Evolutionary conservation across 108 stramenopile species (phyloP).

Genomic region (Cyclotella choctawhatcheeana): DNA sequence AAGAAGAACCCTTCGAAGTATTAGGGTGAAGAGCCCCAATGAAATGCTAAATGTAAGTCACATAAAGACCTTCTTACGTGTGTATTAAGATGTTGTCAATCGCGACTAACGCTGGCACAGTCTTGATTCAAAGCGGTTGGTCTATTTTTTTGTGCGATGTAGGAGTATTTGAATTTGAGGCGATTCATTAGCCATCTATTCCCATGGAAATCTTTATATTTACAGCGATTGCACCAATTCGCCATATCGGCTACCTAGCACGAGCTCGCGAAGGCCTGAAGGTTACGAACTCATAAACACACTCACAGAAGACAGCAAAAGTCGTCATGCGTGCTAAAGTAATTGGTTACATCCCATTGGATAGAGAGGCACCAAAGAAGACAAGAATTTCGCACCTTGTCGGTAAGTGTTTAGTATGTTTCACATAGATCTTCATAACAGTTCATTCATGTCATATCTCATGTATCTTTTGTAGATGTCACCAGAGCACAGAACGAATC

Average conservation of each 20-base stretch:
- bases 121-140: no score
- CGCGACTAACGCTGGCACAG: conserved; percentile 8
- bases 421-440: background rate
- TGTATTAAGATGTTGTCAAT: background rate
- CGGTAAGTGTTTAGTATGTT: conserved; percentile 12
- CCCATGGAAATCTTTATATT: background rate
- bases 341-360: conserved; percentile 47
- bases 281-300: no score
- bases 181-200: background rate
- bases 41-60: conserved; percentile 6
- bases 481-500: conserved; percentile 29
- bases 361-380: conserved; percentile 21
- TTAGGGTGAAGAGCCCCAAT: conserved; percentile 28
- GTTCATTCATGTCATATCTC: background rate
- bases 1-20: conserved; percentile 60
- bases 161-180: background rate
- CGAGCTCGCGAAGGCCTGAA: no score
- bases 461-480: conserved; percentile 23
- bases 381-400: conserved; percentile 35
- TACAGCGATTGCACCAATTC: no score
- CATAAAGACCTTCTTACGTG: background rate
- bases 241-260: no score
- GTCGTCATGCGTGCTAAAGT: conserved; percentile 16
- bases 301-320: no score
- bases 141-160: no score